Conservation (phyloP, 352 stramenopile species). For the Globisporangium rhizosaccharum region DNA sequence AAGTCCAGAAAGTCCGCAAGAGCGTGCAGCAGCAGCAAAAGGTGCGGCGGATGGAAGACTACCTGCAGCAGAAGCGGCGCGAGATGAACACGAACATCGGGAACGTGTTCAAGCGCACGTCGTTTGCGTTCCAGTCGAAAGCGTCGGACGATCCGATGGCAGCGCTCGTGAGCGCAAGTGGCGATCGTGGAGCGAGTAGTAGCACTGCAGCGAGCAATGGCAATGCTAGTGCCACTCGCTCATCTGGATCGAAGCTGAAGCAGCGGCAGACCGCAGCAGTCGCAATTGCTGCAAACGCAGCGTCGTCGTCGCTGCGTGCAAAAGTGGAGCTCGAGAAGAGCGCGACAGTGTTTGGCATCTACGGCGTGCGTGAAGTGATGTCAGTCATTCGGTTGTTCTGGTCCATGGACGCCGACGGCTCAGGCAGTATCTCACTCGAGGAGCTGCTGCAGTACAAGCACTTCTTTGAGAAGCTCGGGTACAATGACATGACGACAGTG, state of each 20-base stretch:
- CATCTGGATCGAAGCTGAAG: not conserved
- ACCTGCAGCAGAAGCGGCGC: constrained; percentile 64
- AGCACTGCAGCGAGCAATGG: not conserved
- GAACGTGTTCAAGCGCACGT: constrained; percentile 64
- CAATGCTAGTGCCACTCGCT: not conserved
- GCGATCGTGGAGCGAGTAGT: not conserved
- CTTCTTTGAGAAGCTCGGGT: constrained; percentile 65
- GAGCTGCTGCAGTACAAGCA: constrained; percentile 52
- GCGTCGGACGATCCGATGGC: constrained; percentile 7
- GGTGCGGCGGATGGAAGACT: constrained; percentile 56
- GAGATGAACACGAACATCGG: constrained; percentile 65
- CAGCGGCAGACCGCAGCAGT: not conserved
- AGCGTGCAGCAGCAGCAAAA: constrained; percentile 39
- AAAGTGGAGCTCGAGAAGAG: constrained; percentile 25
- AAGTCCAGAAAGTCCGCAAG: constrained; percentile 28
- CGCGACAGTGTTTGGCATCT: constrained; percentile 52
- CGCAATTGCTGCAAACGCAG: not conserved
- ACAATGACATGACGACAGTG: constrained; percentile 50
- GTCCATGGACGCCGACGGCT: constrained; percentile 65
- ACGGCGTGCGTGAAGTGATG: constrained; percentile 67
- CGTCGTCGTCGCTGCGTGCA: not conserved
- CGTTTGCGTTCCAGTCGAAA: constrained; percentile 33
- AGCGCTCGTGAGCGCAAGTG: not conserved
- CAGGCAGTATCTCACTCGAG: constrained; percentile 41
- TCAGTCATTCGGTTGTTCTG: constrained; percentile 69